These are phyloP conservation scores for Colletotrichum scovillei DNA, from an alignment of 2,329 filamentous ascomycete species.

Conservation along the genomic window DNA sequence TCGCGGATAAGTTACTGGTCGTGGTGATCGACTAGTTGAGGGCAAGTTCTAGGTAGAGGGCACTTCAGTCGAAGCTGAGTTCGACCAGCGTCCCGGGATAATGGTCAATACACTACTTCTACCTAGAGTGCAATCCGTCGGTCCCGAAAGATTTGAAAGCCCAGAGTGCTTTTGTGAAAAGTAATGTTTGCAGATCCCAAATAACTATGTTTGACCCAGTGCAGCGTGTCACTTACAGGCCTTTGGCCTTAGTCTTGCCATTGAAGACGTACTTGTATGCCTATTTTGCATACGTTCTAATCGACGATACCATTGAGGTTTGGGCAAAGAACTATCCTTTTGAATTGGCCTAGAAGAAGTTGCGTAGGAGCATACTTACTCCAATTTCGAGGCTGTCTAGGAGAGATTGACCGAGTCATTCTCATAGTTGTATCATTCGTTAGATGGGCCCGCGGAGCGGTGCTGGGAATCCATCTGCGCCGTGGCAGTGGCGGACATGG, in stretches of 20 bases:
- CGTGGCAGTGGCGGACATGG: neutral
- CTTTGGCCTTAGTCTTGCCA: neutral
- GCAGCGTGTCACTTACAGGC: neutral
- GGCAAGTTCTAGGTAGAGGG: neutral
- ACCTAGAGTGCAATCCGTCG: neutral
- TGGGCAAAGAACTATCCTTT: too few relatives aligned
- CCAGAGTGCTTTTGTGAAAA: neutral
- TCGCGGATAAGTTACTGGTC: constrained; percentile 38
- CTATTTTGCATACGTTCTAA: too few relatives aligned
- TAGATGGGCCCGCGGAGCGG: too few relatives aligned
- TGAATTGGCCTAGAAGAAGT: too few relatives aligned
- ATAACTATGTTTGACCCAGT: neutral
- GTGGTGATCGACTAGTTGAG: neutral
- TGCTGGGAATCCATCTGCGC: too few relatives aligned
- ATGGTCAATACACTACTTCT: neutral
- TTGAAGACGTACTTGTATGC: neutral
- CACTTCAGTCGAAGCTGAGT: neutral
- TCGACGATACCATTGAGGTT: too few relatives aligned
- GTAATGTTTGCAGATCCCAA: neutral
- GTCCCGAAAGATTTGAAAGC: neutral
- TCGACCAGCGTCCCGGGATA: neutral
- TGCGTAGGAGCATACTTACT: too few relatives aligned
- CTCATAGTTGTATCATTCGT: too few relatives aligned
- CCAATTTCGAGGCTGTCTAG: too few relatives aligned
- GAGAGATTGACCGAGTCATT: too few relatives aligned